Evolutionary conservation across 192 early-diverging fungal species (phyloP), one percentile per base, ranked within the genome.

Genomic region (Podila minutissima): DNA sequence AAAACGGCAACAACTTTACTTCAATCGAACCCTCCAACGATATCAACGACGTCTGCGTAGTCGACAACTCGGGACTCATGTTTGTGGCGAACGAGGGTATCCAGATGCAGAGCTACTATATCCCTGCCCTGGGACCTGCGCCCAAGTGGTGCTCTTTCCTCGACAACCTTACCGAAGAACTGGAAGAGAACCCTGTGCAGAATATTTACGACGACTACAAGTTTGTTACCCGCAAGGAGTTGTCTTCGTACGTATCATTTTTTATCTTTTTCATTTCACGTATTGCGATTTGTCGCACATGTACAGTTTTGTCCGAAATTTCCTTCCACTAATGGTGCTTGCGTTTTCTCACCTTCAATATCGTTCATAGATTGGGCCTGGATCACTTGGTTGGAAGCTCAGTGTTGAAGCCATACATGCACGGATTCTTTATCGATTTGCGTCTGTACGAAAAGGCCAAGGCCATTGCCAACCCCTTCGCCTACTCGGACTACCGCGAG

Each of bases 201-300:
- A 93, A 90, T 48, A 83, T 98, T 49, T 99, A 98, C 87, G 97
- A 98, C 76, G 95, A 99, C 81, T 99, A 99, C 92, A 97, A 98
- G 77, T 99, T 99, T 87, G 94, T 97, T 20, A 94, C 95, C 17
- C 90, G 94, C 68, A 93, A 94, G 64, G 98, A 99, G 74, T 88
- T 99, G 15, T 81, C 90, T 20, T 75, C 86, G 58, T 85, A 76
- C 55, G 68, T 78, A 55, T 41, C 35, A 15, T 5, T 37, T 49
- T 26, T 63, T 15, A 32, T 51, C 9, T 58, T 5, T 58, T 59
- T 59, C 19, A 19, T 19, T 17, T n/a, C 11, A 22, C 13, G 10
- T 37, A 37, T 11, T 20, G 32, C 26, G 10, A 61, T 61, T 22
- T 35, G 66, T 35, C 1, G 8, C 20, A 8, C 26, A 28, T 31